Evolutionary conservation across 352 stramenopile species (phyloP).

Genomic region (Phytophthora sansomeana): DNA sequence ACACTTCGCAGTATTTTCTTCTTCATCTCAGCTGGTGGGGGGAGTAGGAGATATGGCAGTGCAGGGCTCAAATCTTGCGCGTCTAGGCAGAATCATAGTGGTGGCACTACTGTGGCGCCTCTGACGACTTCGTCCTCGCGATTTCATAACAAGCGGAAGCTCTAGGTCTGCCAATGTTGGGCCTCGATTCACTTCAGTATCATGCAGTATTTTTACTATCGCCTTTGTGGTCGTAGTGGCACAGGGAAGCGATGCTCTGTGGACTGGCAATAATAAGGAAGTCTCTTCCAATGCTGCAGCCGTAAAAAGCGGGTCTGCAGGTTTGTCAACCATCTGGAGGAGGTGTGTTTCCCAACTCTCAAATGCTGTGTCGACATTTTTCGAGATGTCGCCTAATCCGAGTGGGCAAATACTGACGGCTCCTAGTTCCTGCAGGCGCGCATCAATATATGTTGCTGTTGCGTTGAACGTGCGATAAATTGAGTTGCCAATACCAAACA

Average conservation of each 20-base stretch:
- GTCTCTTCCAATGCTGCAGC: neutral
- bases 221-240: neutral
- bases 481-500: slow-evolving; percentile 97
- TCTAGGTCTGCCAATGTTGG: slow-evolving; percentile 18
- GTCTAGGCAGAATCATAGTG: slow-evolving; percentile 9
- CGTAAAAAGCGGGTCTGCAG: neutral
- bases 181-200: neutral
- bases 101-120: slow-evolving; percentile 13
- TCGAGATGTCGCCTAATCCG: slow-evolving; percentile 94
- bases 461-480: slow-evolving; percentile 96
- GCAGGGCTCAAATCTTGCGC: neutral
- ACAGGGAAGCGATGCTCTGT: slow-evolving; percentile 1
- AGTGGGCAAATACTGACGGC: slow-evolving; percentile 68
- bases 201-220: neutral
- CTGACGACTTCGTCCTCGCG: neutral
- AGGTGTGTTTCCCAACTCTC: slow-evolving; percentile 76
- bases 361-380: slow-evolving; percentile 72
- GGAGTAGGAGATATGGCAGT: neutral
- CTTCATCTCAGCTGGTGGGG: neutral
- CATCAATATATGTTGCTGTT: slow-evolving; percentile 93
- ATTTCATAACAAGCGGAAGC: neutral
- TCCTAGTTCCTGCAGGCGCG: slow-evolving; percentile 82
- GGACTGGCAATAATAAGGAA: neutral
- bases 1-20: no score
- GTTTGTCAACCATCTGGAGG: slow-evolving; percentile 18